A percentile compares a stretch with the other conserved stretches of the same genome.
These are phyloP conservation scores for Haberlea rhodopensis DNA, from an alignment of 257 asterid species.

Conservation along the genomic window DNA sequence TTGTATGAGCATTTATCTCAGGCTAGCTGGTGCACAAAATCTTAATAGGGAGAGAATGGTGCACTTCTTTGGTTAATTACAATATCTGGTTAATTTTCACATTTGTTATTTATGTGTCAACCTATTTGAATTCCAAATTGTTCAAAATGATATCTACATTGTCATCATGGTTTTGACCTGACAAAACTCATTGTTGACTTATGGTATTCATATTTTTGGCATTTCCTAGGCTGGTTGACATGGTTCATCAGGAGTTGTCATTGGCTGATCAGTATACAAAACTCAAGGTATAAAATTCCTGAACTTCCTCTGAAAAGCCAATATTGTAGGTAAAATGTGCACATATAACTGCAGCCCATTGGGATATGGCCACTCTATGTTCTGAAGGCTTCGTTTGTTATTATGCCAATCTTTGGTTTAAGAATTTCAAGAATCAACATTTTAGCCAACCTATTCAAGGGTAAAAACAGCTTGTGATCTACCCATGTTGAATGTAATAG, in stretches of 20 bases:
- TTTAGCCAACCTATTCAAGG: neutral
- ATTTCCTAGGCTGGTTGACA: constrained; percentile 71
- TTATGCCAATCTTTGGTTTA: constrained; percentile 1
- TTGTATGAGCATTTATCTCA: neutral
- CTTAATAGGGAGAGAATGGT: neutral
- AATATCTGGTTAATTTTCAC: constrained; percentile 6
- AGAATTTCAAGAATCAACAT: constrained; percentile 5
- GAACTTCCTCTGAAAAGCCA: constrained; percentile 13
- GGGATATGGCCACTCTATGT: constrained; percentile 18
- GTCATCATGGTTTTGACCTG: constrained; percentile 17
- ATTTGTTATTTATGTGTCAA: constrained; percentile 11
- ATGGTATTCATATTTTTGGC: constrained; percentile 26
- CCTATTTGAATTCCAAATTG: constrained; percentile 16
- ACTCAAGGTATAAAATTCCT: constrained; percentile 60
- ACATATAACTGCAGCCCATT: neutral
- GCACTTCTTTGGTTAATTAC: neutral
- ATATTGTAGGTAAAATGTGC: constrained; percentile 12
- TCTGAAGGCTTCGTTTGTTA: constrained; percentile 10
- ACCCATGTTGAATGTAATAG: neutral
- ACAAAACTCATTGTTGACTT: constrained; percentile 29
- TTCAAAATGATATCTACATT: constrained; percentile 20
- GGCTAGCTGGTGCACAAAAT: neutral
- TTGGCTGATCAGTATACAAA: constrained; percentile 88
- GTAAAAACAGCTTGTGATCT: constrained; percentile 8
- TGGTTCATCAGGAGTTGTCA: constrained; percentile 86